Base-by-base conservation (phyloP, 129 eudicot genomes). In the Flaveria trinervia region DNA sequence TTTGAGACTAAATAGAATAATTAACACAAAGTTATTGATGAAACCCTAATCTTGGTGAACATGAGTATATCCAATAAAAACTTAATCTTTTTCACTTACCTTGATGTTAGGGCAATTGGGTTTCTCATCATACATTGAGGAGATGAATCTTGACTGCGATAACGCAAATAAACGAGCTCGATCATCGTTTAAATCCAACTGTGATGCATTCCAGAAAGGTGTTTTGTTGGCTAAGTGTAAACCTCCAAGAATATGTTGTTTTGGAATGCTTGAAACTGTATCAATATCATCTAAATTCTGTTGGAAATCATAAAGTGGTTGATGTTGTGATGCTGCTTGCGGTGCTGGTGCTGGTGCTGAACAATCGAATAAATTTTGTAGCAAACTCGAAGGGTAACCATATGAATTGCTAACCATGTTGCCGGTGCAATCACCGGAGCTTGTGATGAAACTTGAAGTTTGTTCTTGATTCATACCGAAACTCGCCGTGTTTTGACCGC, bases 301-400 rank as follows among this genome's bases (percentile, higher is more conserved):
- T 28, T 39, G 73, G 48, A 61, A 61, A 60, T 77, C 86, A 65
- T 77, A 80, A 4, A 77, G 59, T 3, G 85, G 70, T 2, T 54
- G 82, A 41, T 85, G 86, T 0, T 28, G 33, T 28, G 33, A 3
- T 28, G 30, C 30, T 28, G 28, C 28, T 25, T 10, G 82, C 45
- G 79, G 80, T 2, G 74, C 68, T 17, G 65, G 33, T 16, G 82
- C 16, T 28, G 65, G 48, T 10, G 82, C 45, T 22, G 86, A 78
- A 9, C 67, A 51, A 7, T 73, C 87, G 30, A 92, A 88, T 28
- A 88, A 46, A 61, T 88, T 84, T 80, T 89, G 96, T 3, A 87
- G 80, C 80, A 87, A 71, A 60, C 86, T 72, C 23, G 92, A 79
- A 81, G 91, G 82, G 76, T 81, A 83, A 68, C 83, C 85, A 68